A percentile compares a stretch with the other conserved stretches of the same genome.
These are phyloP conservation scores for Mangifera indica DNA, from an alignment of 345 rosid genomes.

Conservation along the genomic window DNA sequence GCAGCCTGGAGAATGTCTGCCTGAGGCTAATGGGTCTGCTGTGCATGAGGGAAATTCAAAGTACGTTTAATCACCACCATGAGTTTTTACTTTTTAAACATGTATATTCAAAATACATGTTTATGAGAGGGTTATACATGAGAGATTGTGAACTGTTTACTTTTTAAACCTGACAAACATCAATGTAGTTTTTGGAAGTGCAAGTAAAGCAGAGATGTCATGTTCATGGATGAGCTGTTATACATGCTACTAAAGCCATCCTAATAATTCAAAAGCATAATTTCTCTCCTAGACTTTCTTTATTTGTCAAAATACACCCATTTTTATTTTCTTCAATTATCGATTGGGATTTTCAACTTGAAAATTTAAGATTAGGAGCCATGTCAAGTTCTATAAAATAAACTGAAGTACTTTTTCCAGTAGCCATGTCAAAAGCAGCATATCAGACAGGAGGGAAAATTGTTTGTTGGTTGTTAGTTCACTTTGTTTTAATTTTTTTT, in stretches of 20 bases:
- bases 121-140: constrained; percentile 4
- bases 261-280: not conserved
- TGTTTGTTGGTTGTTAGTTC: not conserved
- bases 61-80: constrained; percentile 39
- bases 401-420: not conserved
- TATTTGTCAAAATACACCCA: not conserved
- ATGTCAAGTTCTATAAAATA: not conserved
- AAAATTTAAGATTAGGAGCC: not conserved
- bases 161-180: constrained; percentile 9
- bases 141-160: not conserved
- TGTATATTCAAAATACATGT: not conserved
- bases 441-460: not conserved
- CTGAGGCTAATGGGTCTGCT: constrained; percentile 53
- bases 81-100: constrained; percentile 2
- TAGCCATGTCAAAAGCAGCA: not conserved
- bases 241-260: not conserved
- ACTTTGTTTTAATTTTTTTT: not conserved
- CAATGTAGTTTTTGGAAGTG: not conserved
- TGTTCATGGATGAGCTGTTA: not conserved
- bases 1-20: constrained; percentile 68
- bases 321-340: not conserved
- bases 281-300: not conserved
- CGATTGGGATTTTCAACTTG: not conserved
- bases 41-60: constrained; percentile 61
- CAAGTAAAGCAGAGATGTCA: constrained; percentile 6